These are phyloP conservation scores for Aspergillus kassunensis DNA, from an alignment of 495 filamentous ascomycete species.

Conservation along the genomic window DNA sequence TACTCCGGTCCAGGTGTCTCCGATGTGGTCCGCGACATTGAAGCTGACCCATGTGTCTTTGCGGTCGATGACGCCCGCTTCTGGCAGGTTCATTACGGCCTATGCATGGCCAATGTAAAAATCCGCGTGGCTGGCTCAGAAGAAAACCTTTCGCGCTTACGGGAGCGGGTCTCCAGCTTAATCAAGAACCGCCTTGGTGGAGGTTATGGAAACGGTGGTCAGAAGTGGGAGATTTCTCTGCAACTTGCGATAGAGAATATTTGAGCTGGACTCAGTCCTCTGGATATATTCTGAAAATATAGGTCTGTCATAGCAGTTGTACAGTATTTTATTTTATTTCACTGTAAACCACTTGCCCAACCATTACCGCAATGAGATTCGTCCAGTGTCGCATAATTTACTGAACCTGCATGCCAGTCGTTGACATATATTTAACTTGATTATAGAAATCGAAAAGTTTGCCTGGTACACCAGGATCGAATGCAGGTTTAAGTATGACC, in stretches of 20 bases:
- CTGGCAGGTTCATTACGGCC: conserved; percentile 97
- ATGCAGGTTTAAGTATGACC: too few relatives aligned
- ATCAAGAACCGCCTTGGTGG: conserved; percentile 84
- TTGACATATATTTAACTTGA: too few relatives aligned
- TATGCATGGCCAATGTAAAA: conserved; percentile 93
- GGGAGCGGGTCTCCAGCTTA: conserved; percentile 69
- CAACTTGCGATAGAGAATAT: conserved; percentile 42
- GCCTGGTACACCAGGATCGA: too few relatives aligned
- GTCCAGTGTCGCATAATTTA: neutral
- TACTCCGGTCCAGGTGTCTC: conserved; percentile 66
- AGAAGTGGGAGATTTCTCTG: conserved; percentile 80
- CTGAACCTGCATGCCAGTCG: neutral
- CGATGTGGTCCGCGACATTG: conserved; percentile 78
- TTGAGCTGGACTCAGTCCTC: conserved; percentile 13
- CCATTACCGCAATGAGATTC: neutral
- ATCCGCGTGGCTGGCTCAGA: conserved; percentile 64
- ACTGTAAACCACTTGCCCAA: too few relatives aligned
- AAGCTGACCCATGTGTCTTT: conserved; percentile 68
- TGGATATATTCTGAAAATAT: neutral
- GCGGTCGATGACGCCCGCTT: conserved; percentile 85
- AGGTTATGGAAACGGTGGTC: conserved; percentile 75
- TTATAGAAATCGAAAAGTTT: too few relatives aligned
- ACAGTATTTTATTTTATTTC: neutral
- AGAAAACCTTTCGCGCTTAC: conserved; percentile 60
- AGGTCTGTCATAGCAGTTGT: neutral